Percentiles rank a stretch among this genome's conserved stretches.
These are phyloP conservation scores for Lodderomyces metapsilosis DNA, from an alignment of 1,139 yeast species.

Conservation along the genomic window DNA sequence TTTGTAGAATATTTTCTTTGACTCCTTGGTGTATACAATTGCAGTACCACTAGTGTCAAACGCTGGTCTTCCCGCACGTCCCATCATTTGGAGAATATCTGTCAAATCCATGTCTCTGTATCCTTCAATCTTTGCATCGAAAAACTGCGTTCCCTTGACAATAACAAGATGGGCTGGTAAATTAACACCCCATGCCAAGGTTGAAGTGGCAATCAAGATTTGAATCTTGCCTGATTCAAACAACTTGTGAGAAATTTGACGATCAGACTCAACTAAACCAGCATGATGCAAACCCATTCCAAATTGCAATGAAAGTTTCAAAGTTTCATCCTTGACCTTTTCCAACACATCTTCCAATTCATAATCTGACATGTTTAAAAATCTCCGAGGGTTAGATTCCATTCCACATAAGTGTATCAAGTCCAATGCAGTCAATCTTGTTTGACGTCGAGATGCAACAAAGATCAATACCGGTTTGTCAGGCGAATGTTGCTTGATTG, in stretches of 20 bases:
- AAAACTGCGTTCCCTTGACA: slow-evolving; percentile 90
- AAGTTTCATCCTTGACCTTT: slow-evolving; percentile 84
- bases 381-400: slow-evolving; percentile 90
- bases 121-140: slow-evolving; percentile 77
- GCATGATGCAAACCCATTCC: slow-evolving; percentile 99
- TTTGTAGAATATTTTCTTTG: slow-evolving; percentile 88
- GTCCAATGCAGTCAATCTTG: slow-evolving; percentile 91
- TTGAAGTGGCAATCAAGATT: slow-evolving; percentile 88
- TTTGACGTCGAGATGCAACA: slow-evolving; percentile 96
- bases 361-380: slow-evolving; percentile 70
- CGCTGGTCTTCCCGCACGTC: slow-evolving; percentile 96
- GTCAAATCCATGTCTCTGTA: slow-evolving; percentile 90
- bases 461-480: slow-evolving; percentile 88
- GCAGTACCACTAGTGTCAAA: slow-evolving; percentile 95
- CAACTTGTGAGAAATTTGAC: slow-evolving; percentile 80
- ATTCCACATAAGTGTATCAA: slow-evolving; percentile 90
- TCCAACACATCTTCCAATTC: slow-evolving; percentile 66
- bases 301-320: slow-evolving; percentile 79
- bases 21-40: slow-evolving; percentile 88
- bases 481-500: slow-evolving; percentile 94
- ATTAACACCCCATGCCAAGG: slow-evolving; percentile 97
- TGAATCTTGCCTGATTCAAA: slow-evolving; percentile 87
- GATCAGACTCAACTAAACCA: slow-evolving; percentile 87
- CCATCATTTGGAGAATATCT: slow-evolving; percentile 89
- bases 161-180: slow-evolving; percentile 93